Evolutionary conservation across 2,329 filamentous ascomycete genomes (phyloP).

Genomic region (Penicillium sp.): DNA sequence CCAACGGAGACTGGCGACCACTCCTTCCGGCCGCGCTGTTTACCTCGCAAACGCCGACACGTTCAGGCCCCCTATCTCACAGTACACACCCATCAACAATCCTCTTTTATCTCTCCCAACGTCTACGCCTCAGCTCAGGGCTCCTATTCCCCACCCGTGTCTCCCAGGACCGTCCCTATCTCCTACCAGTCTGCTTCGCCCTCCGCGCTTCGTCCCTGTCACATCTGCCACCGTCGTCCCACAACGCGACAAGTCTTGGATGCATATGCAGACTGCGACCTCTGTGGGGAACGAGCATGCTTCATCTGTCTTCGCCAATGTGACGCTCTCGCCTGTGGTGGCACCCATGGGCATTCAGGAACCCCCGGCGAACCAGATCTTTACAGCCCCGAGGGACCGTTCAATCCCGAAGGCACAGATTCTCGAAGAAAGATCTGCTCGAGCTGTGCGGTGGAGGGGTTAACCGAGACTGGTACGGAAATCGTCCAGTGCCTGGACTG

Average conservation of each 20-base stretch:
- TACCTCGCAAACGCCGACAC: constrained; percentile 27
- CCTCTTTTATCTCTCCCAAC: constrained; percentile 22
- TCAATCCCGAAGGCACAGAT: constrained; percentile 1
- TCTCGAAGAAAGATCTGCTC: constrained; percentile 39
- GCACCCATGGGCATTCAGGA: neutral
- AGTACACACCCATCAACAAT: constrained; percentile 14
- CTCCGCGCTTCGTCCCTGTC: constrained; percentile 38
- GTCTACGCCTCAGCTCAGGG: constrained; percentile 18
- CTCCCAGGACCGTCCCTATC: constrained; percentile 29
- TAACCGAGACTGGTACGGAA: constrained; percentile 38
- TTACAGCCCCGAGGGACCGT: neutral
- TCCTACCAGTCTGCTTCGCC: constrained; percentile 26
- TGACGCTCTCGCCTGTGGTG: constrained; percentile 32
- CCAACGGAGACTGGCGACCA: constrained; percentile 14
- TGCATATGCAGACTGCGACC: constrained; percentile 43
- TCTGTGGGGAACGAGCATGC: constrained; percentile 40
- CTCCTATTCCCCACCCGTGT: constrained; percentile 26
- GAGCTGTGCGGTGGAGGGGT: constrained; percentile 39
- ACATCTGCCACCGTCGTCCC: constrained; percentile 44
- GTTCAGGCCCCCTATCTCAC: constrained; percentile 20
- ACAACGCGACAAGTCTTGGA: constrained; percentile 41
- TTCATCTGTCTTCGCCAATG: constrained; percentile 46
- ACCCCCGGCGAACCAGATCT: neutral
- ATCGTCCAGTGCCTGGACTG: constrained; percentile 41
- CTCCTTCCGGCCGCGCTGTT: constrained; percentile 22